Percentiles rank a stretch among this genome's conserved stretches.
Evolutionary conservation across 2,329 filamentous ascomycete genomes (phyloP).

Genomic region (Ramularia collo-cygni): DNA sequence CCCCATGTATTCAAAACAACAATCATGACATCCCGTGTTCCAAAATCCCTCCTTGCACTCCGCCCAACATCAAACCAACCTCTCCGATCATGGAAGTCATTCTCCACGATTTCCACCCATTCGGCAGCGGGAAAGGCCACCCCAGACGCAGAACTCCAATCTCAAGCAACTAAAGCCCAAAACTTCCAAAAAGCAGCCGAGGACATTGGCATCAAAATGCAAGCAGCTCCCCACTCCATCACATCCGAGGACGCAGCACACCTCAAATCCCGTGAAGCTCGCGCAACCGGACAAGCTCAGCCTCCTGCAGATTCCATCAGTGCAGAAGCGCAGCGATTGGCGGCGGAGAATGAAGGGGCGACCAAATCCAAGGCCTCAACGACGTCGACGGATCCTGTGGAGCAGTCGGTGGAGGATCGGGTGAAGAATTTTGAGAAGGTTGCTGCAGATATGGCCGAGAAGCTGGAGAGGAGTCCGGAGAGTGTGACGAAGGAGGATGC

Average conservation of each 20-base stretch:
- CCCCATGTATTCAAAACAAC: too few relatives aligned
- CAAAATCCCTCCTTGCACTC: too few relatives aligned
- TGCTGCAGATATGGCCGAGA: conserved; percentile 25
- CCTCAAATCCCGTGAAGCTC: conserved; percentile 37
- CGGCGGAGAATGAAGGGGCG: conserved; percentile 26
- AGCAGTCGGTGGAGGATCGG: conserved; percentile 28
- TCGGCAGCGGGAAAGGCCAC: conserved; percentile 28
- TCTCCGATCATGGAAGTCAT: too few relatives aligned
- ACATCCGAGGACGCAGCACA: conserved; percentile 35
- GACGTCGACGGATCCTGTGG: conserved; percentile 16
- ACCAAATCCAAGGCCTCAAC: conserved; percentile 12
- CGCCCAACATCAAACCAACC: too few relatives aligned
- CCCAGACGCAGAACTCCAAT: conserved; percentile 30
- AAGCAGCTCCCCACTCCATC: conserved; percentile 26
- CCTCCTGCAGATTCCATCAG: conserved; percentile 29
- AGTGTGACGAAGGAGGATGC: conserved; percentile 30
- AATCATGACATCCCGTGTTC: too few relatives aligned
- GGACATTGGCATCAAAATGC: conserved; percentile 26
- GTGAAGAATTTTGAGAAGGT: conserved; percentile 28
- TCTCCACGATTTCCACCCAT: too few relatives aligned
- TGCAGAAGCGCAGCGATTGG: conserved; percentile 35
- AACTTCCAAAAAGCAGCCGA: conserved; percentile 25
- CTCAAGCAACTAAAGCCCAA: conserved; percentile 11
- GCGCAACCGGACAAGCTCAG: conserved; percentile 24
- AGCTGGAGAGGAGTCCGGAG: conserved; percentile 29